Percentiles rank a stretch among this genome's conserved stretches.
Evolutionary conservation across 148 eudicot species (phyloP).

Genomic region (Rhododendron ferrugineum): DNA sequence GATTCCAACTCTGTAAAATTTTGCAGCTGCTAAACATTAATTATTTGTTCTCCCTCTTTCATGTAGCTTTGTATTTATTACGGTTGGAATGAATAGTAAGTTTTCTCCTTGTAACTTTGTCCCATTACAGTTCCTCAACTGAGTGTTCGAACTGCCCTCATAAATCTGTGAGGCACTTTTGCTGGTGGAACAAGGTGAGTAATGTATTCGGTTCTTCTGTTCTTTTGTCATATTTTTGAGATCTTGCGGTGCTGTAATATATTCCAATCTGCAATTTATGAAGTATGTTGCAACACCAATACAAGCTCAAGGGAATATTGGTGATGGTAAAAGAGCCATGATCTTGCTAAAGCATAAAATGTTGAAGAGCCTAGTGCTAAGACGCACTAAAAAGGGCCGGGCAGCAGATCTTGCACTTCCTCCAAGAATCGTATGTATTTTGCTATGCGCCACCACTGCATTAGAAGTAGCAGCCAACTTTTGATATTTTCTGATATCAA

Average conservation of each 20-base stretch:
- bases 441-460: background rate
- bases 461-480: background rate
- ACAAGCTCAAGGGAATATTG: slow-evolving; percentile 40
- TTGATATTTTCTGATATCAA: background rate
- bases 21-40: background rate
- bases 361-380: slow-evolving; percentile 58
- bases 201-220: background rate
- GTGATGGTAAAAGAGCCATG: slow-evolving; percentile 66
- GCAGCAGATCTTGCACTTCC: slow-evolving; percentile 98
- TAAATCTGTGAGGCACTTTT: slow-evolving; percentile 72
- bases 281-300: slow-evolving; percentile 24
- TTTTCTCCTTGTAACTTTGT: background rate
- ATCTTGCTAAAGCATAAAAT: slow-evolving; percentile 71
- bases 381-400: slow-evolving; percentile 90
- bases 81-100: background rate
- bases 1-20: background rate
- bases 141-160: slow-evolving; percentile 68
- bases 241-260: background rate
- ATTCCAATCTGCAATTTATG: slow-evolving; percentile 5
- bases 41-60: background rate
- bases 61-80: background rate
- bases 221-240: background rate
- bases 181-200: slow-evolving; percentile 17
- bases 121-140: slow-evolving; percentile 36
- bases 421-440: slow-evolving; percentile 67